Conservation (phyloP, 129 eudicot species). For the Pseudognaphalium luteoalbum region DNA sequence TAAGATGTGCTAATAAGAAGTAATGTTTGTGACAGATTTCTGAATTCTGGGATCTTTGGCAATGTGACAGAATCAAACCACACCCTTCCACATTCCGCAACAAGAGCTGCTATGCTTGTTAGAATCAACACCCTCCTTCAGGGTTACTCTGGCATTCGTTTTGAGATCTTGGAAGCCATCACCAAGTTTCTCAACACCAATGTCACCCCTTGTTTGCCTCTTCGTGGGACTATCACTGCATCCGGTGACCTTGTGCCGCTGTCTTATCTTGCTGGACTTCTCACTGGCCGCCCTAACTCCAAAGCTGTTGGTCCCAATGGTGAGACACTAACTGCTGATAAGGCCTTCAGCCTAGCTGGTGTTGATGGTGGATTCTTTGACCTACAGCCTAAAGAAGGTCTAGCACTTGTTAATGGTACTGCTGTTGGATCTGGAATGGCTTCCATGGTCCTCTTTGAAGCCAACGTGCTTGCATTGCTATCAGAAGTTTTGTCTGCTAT, state of each 20-base stretch:
- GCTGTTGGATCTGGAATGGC: conserved; percentile 10
- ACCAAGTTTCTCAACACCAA: conserved; percentile 11
- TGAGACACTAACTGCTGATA: neutral
- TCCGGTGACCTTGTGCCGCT: neutral
- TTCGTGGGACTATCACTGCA: conserved; percentile 12
- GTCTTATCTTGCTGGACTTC: conserved; percentile 6
- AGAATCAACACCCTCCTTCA: conserved; percentile 21
- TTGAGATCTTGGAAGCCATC: conserved; percentile 20
- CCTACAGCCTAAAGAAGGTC: conserved; percentile 17
- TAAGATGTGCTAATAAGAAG: no score
- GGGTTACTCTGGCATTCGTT: conserved; percentile 17
- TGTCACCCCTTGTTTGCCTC: conserved; percentile 19
- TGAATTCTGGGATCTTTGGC: conserved; percentile 14
- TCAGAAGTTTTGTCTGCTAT: conserved; percentile 7
- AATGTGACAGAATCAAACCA: conserved; percentile 2
- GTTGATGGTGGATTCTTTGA: conserved; percentile 14
- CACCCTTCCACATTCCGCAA: conserved; percentile 15
- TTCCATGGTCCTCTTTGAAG: conserved; percentile 15
- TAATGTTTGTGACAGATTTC: neutral
- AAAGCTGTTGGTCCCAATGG: neutral
- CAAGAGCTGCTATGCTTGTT: conserved; percentile 9
- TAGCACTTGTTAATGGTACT: conserved; percentile 13
- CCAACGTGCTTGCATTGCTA: conserved; percentile 16
- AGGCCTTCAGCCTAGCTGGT: conserved; percentile 7
- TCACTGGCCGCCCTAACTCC: conserved; percentile 14